Evolutionary conservation across 164 flowering plant species (phyloP), one percentile per base, ranked within the genome.

Genomic region (Amborella trichopoda): DNA sequence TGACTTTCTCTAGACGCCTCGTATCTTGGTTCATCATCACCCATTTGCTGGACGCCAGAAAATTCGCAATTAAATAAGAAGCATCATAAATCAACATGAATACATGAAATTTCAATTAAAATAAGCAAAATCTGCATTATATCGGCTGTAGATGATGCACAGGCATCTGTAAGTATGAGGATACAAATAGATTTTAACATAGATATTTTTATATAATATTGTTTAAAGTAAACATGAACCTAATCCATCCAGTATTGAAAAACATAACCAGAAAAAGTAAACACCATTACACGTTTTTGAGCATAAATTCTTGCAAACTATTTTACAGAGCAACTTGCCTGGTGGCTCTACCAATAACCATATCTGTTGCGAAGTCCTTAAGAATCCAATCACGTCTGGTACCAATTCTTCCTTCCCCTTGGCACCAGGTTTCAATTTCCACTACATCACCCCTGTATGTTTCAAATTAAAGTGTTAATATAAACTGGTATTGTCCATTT

Each of bases 361-460:
- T 56, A 62, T 76, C 86, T 53, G 77, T 84, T 17, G 84, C 76
- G 63, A 54, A 73, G 65, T 93, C 94, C 71, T 79, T 88, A 10
- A 93, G 53, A 60, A 93, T 84, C 91, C 93, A 93, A 60, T 88
- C 99, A 46, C 99, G 88, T 56, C 96, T 75, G 3, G 94, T 84
- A 49, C 94, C 95, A 47, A 82, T 84, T 64, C 83, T 69, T 50
- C 99, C 99, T 64, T 91, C 96, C 9, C 78, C 48, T 70, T 84
- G 91, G 68, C 90, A 80, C 99, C 99, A 93, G 24, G 99, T 87
- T 62, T 93, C 99, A 38, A 93, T 79, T 61, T 93, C 99, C 67
- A 93, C 75, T 40, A 93, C 89, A 67, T 84, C 96, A 48, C 95
- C 73, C 99, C 99, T 93, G 63, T 49, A 38, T 14, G 50, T 13